Conservation (phyloP, 495 filamentous ascomycete species). For the Xylaria bambusicola region DNA sequence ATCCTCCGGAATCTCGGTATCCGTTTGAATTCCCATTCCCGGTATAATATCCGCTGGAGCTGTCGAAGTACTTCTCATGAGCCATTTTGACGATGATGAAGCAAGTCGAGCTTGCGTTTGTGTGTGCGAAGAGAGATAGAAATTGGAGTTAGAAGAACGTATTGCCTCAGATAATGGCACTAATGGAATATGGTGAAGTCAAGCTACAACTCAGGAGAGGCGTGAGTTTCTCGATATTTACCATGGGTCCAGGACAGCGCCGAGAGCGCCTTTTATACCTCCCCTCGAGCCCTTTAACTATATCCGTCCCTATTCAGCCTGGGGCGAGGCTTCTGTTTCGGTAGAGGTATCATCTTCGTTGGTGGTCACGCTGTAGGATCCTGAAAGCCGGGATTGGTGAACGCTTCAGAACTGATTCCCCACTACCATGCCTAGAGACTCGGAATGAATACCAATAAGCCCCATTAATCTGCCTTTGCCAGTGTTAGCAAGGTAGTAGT, state of each 20-base stretch:
- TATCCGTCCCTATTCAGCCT: not conserved
- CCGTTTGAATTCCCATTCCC: no score
- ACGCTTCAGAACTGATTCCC: not conserved
- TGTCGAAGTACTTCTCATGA: no score
- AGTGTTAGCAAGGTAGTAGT: conserved; percentile 5
- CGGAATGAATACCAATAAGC: not conserved
- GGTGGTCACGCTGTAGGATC: not conserved
- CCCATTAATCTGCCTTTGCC: not conserved
- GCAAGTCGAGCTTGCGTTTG: not conserved
- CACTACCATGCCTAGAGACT: not conserved
- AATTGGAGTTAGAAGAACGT: not conserved
- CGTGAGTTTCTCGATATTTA: not conserved
- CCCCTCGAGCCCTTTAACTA: not conserved
- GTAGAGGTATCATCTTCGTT: not conserved
- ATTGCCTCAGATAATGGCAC: not conserved
- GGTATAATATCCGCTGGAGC: not conserved
- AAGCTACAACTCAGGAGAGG: not conserved
- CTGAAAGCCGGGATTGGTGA: not conserved
- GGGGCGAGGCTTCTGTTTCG: not conserved
- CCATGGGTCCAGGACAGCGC: not conserved
- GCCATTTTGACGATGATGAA: not conserved
- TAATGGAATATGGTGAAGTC: not conserved
- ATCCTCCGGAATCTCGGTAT: not conserved
- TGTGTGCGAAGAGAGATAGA: not conserved
- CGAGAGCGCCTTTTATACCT: not conserved